Conservation (phyloP, 2,329 filamentous ascomycete species). For the Cyphellophora attinorum region DNA sequence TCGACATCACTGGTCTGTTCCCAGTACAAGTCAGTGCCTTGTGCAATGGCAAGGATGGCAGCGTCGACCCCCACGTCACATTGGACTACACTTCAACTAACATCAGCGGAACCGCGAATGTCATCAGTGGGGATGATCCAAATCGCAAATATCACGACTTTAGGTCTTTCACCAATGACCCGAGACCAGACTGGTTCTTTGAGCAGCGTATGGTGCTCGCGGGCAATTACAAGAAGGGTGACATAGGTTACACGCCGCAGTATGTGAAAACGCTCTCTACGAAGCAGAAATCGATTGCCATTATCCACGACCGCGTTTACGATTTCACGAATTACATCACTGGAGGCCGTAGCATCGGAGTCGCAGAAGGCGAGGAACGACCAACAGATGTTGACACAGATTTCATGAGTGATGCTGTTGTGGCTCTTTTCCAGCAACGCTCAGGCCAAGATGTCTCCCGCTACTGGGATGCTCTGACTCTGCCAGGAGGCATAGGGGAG, state of each 20-base stretch:
- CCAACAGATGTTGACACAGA: conserved; percentile 49
- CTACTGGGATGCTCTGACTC: conserved; percentile 63
- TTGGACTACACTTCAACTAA: conserved; percentile 77
- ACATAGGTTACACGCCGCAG: conserved; percentile 69
- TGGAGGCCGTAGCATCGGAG: conserved; percentile 60
- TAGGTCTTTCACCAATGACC: conserved; percentile 71
- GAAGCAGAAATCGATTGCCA: conserved; percentile 61
- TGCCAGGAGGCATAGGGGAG: conserved; percentile 46
- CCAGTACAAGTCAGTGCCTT: conserved; percentile 89
- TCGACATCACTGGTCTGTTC: conserved; percentile 81
- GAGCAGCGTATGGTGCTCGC: conserved; percentile 77
- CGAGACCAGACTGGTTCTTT: conserved; percentile 80
- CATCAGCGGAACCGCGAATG: conserved; percentile 54
- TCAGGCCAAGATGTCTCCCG: conserved; percentile 74
- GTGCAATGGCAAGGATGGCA: conserved; percentile 65
- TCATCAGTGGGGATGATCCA: conserved; percentile 57
- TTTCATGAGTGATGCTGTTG: conserved; percentile 71
- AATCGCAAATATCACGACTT: conserved; percentile 90
- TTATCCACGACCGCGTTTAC: conserved; percentile 71
- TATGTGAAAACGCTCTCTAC: conserved; percentile 63
- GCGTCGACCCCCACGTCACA: conserved; percentile 62
- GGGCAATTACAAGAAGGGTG: conserved; percentile 73
- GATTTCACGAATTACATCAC: conserved; percentile 76
- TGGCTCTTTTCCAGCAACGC: conserved; percentile 65
- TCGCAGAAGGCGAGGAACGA: conserved; percentile 42